phyloP scores from a whole-genome alignment of 1,139 yeast genomes.

The Taiozyma onychis region DNA sequence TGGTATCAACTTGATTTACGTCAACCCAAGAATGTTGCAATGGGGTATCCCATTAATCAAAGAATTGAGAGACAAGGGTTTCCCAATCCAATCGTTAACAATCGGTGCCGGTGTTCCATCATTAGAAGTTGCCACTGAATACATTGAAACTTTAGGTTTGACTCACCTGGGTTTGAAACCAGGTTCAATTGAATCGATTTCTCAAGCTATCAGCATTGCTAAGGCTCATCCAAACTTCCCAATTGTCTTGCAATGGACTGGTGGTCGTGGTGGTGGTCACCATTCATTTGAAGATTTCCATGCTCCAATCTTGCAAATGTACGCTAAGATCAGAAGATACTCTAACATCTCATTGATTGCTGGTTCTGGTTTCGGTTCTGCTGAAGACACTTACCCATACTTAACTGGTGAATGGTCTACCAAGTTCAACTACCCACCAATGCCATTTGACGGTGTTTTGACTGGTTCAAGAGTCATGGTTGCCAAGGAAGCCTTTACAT shows the following conservation, averaged over 20 bases:
- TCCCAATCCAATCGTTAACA: slow-evolving; percentile 92
- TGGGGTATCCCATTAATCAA: slow-evolving; percentile 98
- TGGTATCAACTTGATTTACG: slow-evolving; percentile 88
- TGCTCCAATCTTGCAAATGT: slow-evolving; percentile 93
- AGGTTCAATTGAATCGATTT: slow-evolving; percentile 91
- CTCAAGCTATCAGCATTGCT: slow-evolving; percentile 83
- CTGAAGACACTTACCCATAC: slow-evolving; percentile 95
- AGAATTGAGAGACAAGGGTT: slow-evolving; percentile 82
- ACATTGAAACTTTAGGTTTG: slow-evolving; percentile 85
- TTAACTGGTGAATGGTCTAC: slow-evolving; percentile 95
- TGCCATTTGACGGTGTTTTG: slow-evolving; percentile 98
- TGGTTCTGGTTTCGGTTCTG: slow-evolving; percentile 98
- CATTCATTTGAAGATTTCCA: slow-evolving; percentile 99
- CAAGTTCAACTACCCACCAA: slow-evolving; percentile 83
- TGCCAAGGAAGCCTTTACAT: slow-evolving; percentile 92
- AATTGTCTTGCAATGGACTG: slow-evolving; percentile 97
- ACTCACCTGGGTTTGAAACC: slow-evolving; percentile 96
- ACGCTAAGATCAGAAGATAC: slow-evolving; percentile 89
- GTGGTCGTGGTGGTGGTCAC: slow-evolving; percentile 99
- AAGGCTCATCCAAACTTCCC: slow-evolving; percentile 96
- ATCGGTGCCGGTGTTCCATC: slow-evolving; percentile 99
- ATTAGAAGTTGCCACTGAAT: slow-evolving; percentile 93
- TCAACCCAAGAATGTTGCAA: slow-evolving; percentile 94
- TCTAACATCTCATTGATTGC: slow-evolving; percentile 85
- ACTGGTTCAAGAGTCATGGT: slow-evolving; percentile 97